Evolutionary conservation across 1,139 yeast species (phyloP), one percentile per base, ranked within the genome.

Genomic region (Kodamaea derodonti): DNA sequence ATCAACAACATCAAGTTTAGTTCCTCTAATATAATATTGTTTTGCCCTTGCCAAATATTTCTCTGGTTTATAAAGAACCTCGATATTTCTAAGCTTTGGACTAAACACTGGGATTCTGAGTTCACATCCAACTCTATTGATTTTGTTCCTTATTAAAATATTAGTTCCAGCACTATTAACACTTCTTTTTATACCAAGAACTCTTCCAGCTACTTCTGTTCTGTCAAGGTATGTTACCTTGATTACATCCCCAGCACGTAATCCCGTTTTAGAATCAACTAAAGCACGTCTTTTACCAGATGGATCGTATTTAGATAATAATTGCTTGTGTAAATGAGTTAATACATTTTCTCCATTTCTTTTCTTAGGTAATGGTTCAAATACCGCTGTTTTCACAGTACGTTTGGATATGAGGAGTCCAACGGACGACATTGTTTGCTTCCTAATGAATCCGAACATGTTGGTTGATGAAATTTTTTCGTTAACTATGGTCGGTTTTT

Each of bases 11-110:
- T 88, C 97, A 61, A 82, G 66, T 60, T 80, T 81, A 45, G 86
- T 74, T 60, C 78, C 83, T 65, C 96, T 82, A 54, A 88, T 84
- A 61, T 85, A 88, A 69, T 81, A 87, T 47, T 86, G 92, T 69
- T 85, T 87, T 62, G 78, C 76, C 75, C 95, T 76, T 16, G 70
- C 56, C 69, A 79, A 75, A 62, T 84, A 81, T 52, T 71, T 72
- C 47, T 72, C 69, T 18, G 95, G 90, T 57, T 80, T 80, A 60
- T 84, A 73, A 46, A 88, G 60, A 25, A 85, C 58, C 58, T 88
- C 96, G 38, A 88, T 69, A 58, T 82, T 76, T 46, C 79, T 75
- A 40, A 88, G 71, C 36, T 76, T 70, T 16, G 96, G 96, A 45
- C 82, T 84, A 67, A 72, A 88, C 24, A 88, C 62, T 20, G 90